Evolutionary conservation across 495 filamentous ascomycete species (phyloP), one percentile per base, ranked within the genome.

Genomic region (Sporormia fimetaria): DNA sequence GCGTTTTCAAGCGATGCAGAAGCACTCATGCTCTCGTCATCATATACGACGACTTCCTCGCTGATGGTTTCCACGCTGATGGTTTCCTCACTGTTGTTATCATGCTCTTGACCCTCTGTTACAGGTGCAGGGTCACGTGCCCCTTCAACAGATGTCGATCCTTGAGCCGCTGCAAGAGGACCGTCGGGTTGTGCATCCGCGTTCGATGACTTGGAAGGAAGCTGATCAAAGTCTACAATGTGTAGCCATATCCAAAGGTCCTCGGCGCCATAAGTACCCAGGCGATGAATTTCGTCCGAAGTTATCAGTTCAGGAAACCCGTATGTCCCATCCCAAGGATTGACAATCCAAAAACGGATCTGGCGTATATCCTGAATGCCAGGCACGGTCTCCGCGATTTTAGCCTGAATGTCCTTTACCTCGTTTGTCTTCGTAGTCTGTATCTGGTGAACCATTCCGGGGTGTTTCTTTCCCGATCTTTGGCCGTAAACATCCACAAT

Each of bases 281-380:
- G 52, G 23, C 44, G 48, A 17, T 55, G 48, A 27, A 53, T 43
- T n/a, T 47, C 50, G 4, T 45, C 47, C 12, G 45, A 51, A 11
- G 41, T 33, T 11, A 57, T 21, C 6, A 57, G 25, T 22, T 47
- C 44, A 14, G 54, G 54, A 6, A 50, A 37, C 4, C 27, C 44
- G 4, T 17, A 35, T 7, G 46, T 26, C 1, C 51, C 54, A 17
- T 38, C 15, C 5, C 47, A 28, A 7, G 54, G n/a, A 33, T 57
- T 51, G 8, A 54, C 23, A 29, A 54, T 46, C 54, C 54, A 57
- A 17, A 57, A 52, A 20, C 47, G 52, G 39, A 55, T 52, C 29
- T 55, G 54, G 3, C 51, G 47, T 21, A 52, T 51, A 24, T 57
- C 47, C 23, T 51, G 24, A 30, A 57, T 41, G 22, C 47, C 52